Evolutionary conservation across 345 rosid species (phyloP).

Genomic region (Xanthoceras sorbifolium): DNA sequence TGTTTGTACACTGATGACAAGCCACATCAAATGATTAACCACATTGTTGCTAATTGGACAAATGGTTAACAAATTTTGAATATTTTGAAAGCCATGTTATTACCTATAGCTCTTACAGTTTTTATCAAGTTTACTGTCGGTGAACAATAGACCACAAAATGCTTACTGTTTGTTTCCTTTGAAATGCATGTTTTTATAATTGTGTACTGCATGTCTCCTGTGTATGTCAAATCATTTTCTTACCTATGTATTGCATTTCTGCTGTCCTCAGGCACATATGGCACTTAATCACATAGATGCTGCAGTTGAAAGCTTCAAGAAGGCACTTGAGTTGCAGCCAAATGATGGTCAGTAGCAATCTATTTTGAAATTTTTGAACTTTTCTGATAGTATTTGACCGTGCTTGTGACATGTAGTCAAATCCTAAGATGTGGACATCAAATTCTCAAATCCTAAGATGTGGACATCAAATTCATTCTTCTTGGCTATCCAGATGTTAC

Average conservation of each 20-base stretch:
- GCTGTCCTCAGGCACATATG: constrained; percentile 67
- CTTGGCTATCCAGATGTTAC: not conserved
- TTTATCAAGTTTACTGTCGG: not conserved
- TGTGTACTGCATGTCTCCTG: not conserved
- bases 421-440: no score
- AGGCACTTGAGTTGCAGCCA: constrained; percentile 87
- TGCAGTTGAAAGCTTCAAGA: constrained; percentile 88
- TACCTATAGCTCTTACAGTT: not conserved
- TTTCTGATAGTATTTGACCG: not conserved
- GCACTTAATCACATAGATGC: constrained; percentile 88
- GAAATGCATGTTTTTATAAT: no score
- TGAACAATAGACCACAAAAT: not conserved
- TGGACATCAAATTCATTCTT: no score
- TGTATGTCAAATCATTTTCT: not conserved
- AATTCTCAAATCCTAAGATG: no score
- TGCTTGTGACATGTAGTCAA: not conserved
- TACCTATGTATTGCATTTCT: not conserved
- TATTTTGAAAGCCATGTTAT: not conserved
- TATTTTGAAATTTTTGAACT: not conserved
- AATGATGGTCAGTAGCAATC: constrained; percentile 62
- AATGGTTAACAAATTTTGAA: not conserved
- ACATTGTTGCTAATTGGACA: not conserved
- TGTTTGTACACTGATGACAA: no score
- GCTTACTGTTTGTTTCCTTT: not conserved
- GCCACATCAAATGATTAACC: not conserved